phyloP scores from a whole-genome alignment of 306 rosid species.

The Cucurbita ficifolia region DNA sequence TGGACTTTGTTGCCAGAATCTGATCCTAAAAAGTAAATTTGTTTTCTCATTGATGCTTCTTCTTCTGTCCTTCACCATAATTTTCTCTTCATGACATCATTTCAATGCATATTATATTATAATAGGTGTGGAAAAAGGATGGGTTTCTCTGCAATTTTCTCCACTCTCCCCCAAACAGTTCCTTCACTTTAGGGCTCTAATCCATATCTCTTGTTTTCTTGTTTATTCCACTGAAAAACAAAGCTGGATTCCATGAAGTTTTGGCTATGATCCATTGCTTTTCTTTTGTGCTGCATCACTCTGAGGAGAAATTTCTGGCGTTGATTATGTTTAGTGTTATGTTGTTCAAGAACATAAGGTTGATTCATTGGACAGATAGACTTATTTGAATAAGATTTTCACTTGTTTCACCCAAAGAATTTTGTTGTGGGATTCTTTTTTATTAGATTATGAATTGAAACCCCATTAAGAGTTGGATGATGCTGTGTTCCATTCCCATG shows the following conservation, averaged over 20 bases:
- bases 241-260: neutral
- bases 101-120: neutral
- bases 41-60: conserved; percentile 31
- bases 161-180: neutral
- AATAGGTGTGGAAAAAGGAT: neutral
- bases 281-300: neutral
- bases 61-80: conserved; percentile 21
- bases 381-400: neutral
- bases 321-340: neutral
- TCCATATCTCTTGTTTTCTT: neutral
- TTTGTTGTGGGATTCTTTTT: neutral
- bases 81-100: neutral
- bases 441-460: neutral
- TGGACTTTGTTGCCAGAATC: conserved; percentile 46
- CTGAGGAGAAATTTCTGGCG: neutral
- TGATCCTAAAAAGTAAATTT: conserved; percentile 55
- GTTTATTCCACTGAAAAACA: neutral
- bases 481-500: neutral
- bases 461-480: neutral
- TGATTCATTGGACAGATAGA: neutral
- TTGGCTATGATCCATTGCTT: neutral
- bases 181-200: neutral
- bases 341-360: neutral
- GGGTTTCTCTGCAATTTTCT: neutral
- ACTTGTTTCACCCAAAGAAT: conserved; percentile 4